Base-by-base conservation (phyloP, 2,329 filamentous ascomycete genomes). In the Dryadomyces quercus-mongolicae region DNA sequence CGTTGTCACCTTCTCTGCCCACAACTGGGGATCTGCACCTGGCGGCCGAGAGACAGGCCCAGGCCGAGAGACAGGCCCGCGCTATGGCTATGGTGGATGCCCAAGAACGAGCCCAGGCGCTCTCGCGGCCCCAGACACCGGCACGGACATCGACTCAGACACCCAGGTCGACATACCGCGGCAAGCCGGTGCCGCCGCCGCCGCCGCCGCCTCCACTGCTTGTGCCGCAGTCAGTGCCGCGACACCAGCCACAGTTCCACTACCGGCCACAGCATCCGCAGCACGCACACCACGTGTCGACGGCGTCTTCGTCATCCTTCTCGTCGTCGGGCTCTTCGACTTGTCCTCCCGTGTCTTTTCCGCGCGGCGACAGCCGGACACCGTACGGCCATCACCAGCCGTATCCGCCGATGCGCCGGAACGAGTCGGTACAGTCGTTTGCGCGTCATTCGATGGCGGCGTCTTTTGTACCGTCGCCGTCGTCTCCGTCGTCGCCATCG, bases 11-110 rank as follows among this genome's bases (percentile, higher is more conserved):
- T 5, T n/a, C 38, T 5, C 2, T 20, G 8, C n/a, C 34, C 2
- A 21, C 48, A 12, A 16, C 48, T 4, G 10, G 15, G 36, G 10
- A 42, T n/a, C 36, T 40, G 36, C 40, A 12, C 5, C 22, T 3
- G 13, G 13, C 25, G 4, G 51, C 34, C 5, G 51, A 53, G 2
- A 49, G 15, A 12, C 22, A 18, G 21, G 10, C 21, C 15, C 54
- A 49, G 22, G 51, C 52, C 22, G 53, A 54, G 2, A 38, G 22
- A 16, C 56, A 58, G 12, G 47, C 49, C 21, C 52, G 55, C 1
- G 47, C 54, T 16, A 40, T 57, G 46, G 51, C 52, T 25, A 49
- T 56, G 13, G 48, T 56, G 38, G 53, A 56, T 3, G 58, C 57
- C 7, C 56, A 59, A 5, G 56, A 58, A 36, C 58, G 56, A 2